Base-by-base conservation (phyloP, 1,139 yeast genomes). In the Pichia sp. region DNA sequence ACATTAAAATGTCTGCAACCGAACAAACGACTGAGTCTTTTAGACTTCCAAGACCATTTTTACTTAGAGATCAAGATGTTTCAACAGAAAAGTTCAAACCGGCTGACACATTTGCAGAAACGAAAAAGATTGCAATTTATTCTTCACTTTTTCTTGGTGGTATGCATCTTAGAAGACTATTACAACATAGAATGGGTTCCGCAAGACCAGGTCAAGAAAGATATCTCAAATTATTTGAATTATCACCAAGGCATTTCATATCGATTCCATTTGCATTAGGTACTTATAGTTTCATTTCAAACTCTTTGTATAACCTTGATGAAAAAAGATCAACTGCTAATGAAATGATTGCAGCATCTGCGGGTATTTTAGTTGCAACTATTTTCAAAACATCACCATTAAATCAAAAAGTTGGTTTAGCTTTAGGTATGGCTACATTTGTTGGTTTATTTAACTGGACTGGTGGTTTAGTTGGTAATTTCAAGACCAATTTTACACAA, bases 311-410 rank as follows among this genome's bases (percentile, higher is more conserved):
- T 50, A 65, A 65, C 42, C 43, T 64, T 37, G 55, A 54, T 37
- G 68, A 65, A 49, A 56, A 51, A 27, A 57, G 54, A 40, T 54
- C 57, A 45, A 71, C 77, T 4, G 56, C 67, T 45, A 76, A 73
- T 58, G 73, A 75, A 46, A 70, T 75, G 52, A 60, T 65, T 44
- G 79, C 82, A 36, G 80, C 80, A 40, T 68, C 72, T 26, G 63
- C 73, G 24, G 76, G 79, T 39, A 37, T 50, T 60, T 52, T 61
- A 22, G 56, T 67, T 44, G 67, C 69, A 49, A 68, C 69, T 42
- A 57, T 68, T 25, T 60, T 73, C 47, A 61, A 59, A 44, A 46
- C 54, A 11, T 49, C 55, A 7, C 58, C 63, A n/a, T 37, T 58
- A 30, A 68, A 76, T 37, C 71, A 68, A 53, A 67, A 71, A 24